phyloP scores from a whole-genome alignment of 495 filamentous ascomycete genomes.

The Aspergillus saccharolyticus region DNA sequence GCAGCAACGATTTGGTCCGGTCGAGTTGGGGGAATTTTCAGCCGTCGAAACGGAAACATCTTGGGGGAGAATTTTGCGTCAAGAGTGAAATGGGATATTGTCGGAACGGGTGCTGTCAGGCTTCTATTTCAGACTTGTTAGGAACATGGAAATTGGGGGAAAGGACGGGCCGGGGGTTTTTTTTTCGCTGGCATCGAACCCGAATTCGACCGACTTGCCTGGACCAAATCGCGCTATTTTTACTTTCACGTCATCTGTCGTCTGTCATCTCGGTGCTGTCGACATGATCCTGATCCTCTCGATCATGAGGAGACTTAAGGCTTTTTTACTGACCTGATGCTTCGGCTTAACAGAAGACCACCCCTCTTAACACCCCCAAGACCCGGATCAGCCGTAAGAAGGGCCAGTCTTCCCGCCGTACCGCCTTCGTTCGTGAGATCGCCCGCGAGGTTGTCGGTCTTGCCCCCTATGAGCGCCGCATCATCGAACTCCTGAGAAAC shows the following conservation, averaged over 20 bases:
- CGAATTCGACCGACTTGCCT: constrained; percentile 9
- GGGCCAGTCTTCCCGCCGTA: constrained; percentile 87
- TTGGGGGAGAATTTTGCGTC: neutral
- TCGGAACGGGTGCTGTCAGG: neutral
- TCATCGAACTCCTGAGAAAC: constrained; percentile 98
- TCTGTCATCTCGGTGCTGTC: neutral
- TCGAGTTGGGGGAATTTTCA: constrained; percentile 2
- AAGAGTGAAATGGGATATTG: neutral
- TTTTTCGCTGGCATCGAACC: neutral
- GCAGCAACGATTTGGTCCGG: constrained; percentile 4
- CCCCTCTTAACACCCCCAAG: constrained; percentile 72
- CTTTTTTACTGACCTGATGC: constrained; percentile 7
- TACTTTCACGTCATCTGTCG: neutral
- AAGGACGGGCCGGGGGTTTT: neutral
- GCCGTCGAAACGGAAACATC: neutral
- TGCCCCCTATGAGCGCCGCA: constrained; percentile 94
- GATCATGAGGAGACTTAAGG: neutral
- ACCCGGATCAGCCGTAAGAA: constrained; percentile 82
- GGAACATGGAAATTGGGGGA: neutral
- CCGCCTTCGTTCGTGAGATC: constrained; percentile 88
- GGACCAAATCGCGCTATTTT: constrained; percentile 4
- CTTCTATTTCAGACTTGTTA: neutral
- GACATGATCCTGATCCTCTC: neutral
- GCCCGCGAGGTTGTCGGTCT: constrained; percentile 91
- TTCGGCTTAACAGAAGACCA: constrained; percentile 72